Conservation (phyloP, 305 asterid species). For the Fraxinus greggii region DNA sequence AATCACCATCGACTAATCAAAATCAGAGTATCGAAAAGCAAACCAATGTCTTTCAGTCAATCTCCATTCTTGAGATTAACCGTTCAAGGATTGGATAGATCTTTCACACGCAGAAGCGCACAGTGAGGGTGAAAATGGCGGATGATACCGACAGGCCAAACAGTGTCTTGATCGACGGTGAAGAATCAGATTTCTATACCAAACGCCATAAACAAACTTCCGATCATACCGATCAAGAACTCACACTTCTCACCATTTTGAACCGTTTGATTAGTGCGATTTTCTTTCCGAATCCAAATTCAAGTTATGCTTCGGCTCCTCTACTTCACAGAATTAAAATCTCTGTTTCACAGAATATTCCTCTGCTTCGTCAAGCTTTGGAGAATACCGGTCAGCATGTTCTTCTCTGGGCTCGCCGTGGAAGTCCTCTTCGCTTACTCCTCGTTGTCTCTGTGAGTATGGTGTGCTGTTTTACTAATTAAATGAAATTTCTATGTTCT, state of each 20-base stretch:
- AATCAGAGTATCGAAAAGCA: not conserved
- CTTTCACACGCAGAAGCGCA: not conserved
- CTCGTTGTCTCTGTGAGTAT: conserved; percentile 67
- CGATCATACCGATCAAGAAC: not conserved
- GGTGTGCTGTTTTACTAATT: not conserved
- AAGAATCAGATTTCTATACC: not conserved
- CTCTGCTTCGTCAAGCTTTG: conserved; percentile 62
- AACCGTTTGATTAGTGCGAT: conserved; percentile 47
- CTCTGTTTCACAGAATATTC: conserved; percentile 48
- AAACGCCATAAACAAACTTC: not conserved
- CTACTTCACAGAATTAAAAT: conserved; percentile 46
- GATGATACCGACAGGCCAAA: conserved; percentile 30
- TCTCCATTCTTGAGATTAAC: not conserved
- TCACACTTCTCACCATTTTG: conserved; percentile 47
- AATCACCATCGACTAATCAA: not conserved
- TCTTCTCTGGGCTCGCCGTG: conserved; percentile 70
- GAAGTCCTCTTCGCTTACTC: conserved; percentile 66
- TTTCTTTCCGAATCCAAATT: conserved; percentile 43
- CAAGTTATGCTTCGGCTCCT: conserved; percentile 25
- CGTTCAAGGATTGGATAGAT: not conserved
- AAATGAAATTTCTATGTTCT: not conserved
- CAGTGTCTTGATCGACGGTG: conserved; percentile 26
- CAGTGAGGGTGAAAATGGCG: conserved; percentile 30
- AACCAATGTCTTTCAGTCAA: not conserved
- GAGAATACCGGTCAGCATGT: conserved; percentile 48